phyloP scores from a whole-genome alignment of 495 filamentous ascomycete species.

The Wilcoxina mikolae region DNA sequence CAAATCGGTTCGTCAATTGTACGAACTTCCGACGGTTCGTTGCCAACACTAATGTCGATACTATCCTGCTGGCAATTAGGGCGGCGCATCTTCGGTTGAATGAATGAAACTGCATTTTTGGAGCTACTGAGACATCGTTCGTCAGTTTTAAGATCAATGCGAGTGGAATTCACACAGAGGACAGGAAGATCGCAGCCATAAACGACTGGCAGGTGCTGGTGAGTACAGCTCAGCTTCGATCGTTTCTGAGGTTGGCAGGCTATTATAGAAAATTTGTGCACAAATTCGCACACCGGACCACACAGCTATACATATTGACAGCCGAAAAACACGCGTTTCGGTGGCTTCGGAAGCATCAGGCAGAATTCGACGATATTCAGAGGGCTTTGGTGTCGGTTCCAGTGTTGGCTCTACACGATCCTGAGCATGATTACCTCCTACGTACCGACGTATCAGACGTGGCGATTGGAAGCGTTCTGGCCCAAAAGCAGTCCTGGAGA shows the following conservation, averaged over 20 bases:
- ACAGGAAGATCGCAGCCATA: neutral
- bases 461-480: neutral
- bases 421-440: neutral
- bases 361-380: neutral
- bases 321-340: neutral
- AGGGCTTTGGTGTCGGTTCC: too few species aligned
- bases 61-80: conserved; percentile 8
- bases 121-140: conserved; percentile 24
- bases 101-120: conserved; percentile 29
- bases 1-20: too few species aligned
- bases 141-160: conserved; percentile 24
- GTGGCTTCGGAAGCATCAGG: neutral
- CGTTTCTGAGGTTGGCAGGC: conserved; percentile 1
- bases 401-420: neutral
- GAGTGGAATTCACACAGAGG: neutral
- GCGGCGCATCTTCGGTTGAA: conserved; percentile 15
- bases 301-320: neutral
- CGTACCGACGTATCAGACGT: neutral
- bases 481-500: neutral
- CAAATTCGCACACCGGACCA: neutral
- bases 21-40: too few species aligned
- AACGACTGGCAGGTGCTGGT: neutral
- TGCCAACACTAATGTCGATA: too few species aligned
- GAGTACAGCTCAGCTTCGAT: neutral
- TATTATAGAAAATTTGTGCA: neutral